Evolutionary conservation across 2,329 filamentous ascomycete species (phyloP), one percentile per base, ranked within the genome.

Genomic region (Periconia sp.): DNA sequence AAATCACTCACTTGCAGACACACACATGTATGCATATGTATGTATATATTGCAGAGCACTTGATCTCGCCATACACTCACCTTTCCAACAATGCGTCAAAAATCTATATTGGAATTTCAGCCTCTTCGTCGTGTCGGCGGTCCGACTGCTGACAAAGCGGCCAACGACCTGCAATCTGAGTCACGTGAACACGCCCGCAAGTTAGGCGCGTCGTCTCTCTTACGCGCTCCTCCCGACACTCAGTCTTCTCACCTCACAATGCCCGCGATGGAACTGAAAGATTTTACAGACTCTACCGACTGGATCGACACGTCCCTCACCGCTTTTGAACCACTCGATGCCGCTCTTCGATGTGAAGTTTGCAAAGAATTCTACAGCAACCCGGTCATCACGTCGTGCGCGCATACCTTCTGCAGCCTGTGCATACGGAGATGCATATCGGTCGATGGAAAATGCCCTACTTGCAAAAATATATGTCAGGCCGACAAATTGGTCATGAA

Each of bases 311-410:
- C 91, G 13, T 82, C 86, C 1, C 79, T 95, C 1, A 76, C 84
- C 15, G 78, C 78, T 14, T 82, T 95, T 50, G 80, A 85, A 45
- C 78, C 83, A 14, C 84, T 99, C 58, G 94, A 99, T 68, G 86
- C 89, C 55, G 86, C 92, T 2, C 81, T 99, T 18, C 90, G 94
- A 64, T 99, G 94, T 76, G 91, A 97, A 74, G 90, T 99, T 55
- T 99, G 94, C 84, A 97, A 97, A 72, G 95, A 99, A 74, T 96
- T 97, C 76, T 97, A 90, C 78, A 86, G 86, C 56, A 96, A 92
- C 47, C 94, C 94, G 0, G 94, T 99, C 84, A 88, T 97, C 58
- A 99, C 94, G 1, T 90, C 90, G 1, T 99, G 94, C 77, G 89
- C 86, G 50, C 94, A 99, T 72, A 97, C 94, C 0, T 99, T 99